These are phyloP conservation scores for Amesomyces nigricolor DNA, from an alignment of 2,329 filamentous ascomycete genomes.

Conservation along the genomic window DNA sequence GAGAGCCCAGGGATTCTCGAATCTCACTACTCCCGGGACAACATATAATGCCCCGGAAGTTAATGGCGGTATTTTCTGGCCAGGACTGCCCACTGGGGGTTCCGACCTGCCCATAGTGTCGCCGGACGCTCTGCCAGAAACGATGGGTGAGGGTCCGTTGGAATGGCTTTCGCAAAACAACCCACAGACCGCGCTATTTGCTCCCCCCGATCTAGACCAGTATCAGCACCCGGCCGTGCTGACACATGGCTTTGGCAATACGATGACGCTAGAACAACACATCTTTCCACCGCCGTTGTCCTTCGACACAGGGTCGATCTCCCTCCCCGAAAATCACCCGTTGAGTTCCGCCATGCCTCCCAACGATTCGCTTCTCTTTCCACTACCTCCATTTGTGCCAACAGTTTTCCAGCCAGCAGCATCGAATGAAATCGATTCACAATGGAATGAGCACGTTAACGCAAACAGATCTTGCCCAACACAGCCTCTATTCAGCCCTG, in stretches of 20 bases:
- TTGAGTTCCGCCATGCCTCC: constrained; percentile 20
- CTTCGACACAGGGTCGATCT: constrained; percentile 9
- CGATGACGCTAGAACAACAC: constrained; percentile 16
- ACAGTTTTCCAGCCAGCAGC: constrained; percentile 5
- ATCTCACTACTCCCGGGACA: constrained; percentile 15
- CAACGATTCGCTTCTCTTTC: constrained; percentile 17
- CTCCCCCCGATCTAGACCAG: constrained; percentile 3
- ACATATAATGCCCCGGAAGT: constrained; percentile 12
- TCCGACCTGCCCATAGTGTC: constrained; percentile 22
- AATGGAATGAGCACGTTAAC: constrained; percentile 20
- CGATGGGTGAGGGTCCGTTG: constrained; percentile 16
- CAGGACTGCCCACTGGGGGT: constrained; percentile 12
- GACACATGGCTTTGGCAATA: constrained; percentile 5
- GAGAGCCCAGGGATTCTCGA: neutral
- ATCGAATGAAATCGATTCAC: constrained; percentile 5
- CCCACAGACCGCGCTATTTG: constrained; percentile 24
- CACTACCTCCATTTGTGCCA: constrained; percentile 8
- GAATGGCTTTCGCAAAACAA: constrained; percentile 22
- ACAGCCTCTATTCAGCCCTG: constrained; percentile 11
- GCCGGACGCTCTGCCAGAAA: constrained; percentile 22
- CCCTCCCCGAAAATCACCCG: constrained; percentile 1
- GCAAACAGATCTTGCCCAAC: constrained; percentile 14
- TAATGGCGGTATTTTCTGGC: constrained; percentile 23
- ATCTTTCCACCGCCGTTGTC: constrained; percentile 16
- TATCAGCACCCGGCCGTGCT: constrained; percentile 13